These are phyloP conservation scores for Sphaceloma murrayae DNA, from an alignment of 2,329 filamentous ascomycete genomes.

Conservation along the genomic window DNA sequence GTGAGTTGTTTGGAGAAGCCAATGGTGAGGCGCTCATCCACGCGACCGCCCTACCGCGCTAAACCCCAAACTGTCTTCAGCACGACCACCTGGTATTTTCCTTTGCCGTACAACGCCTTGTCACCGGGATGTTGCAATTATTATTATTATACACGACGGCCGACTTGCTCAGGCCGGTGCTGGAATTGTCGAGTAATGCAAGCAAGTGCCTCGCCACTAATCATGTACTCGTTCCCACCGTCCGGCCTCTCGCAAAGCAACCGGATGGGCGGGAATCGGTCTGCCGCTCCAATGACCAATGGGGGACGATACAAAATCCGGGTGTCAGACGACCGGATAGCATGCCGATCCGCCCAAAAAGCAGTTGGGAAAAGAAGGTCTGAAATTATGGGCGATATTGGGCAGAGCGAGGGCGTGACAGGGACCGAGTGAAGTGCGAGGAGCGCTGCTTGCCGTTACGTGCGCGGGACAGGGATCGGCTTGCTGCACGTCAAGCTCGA, in stretches of 20 bases:
- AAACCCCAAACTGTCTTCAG: conserved; percentile 10
- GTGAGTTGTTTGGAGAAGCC: neutral
- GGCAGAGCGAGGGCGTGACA: neutral
- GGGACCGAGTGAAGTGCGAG: neutral
- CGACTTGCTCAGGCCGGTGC: neutral
- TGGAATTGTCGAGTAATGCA: neutral
- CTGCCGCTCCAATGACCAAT: too few relatives aligned
- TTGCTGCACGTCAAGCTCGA: neutral
- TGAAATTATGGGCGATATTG: neutral
- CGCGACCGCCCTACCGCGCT: conserved; percentile 8
- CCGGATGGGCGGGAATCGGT: too few relatives aligned
- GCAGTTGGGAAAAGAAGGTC: neutral
- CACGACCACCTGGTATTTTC: conserved; percentile 5
- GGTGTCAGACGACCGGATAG: too few relatives aligned
- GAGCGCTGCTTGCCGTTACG: too few relatives aligned
- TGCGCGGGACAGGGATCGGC: too few relatives aligned
- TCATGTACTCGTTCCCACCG: too few relatives aligned
- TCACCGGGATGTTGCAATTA: conserved; percentile 3
- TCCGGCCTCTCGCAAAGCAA: too few relatives aligned
- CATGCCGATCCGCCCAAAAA: too few relatives aligned
- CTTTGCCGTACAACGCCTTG: conserved; percentile 10
- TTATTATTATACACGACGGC: neutral
- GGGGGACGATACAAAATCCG: too few relatives aligned
- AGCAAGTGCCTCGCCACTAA: too few relatives aligned
- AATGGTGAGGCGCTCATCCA: conserved; percentile 12